Evolutionary conservation across 2,329 filamentous ascomycete genomes (phyloP), one percentile per base, ranked within the genome.

Genomic region (Microascus cirrosus): DNA sequence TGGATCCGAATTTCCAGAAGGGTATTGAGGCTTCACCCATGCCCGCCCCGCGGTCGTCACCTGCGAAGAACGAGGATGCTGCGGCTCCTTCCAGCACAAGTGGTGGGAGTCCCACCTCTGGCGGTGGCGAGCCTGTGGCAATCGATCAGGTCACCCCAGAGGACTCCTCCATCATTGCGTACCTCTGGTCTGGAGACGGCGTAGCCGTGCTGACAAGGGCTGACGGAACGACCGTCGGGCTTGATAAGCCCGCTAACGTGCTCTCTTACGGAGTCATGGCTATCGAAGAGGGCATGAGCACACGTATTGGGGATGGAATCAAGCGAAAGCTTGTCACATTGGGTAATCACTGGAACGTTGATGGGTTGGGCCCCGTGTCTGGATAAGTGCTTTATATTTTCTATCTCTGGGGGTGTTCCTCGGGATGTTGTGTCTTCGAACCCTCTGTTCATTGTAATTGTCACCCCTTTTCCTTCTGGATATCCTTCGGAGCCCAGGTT

Each of bases 231-330:
- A 65, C 66, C 1, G 60, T 73, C 34, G 65, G 64, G 20, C 63
- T 77, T 20, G 70, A 75, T 25, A 69, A 70, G 24, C 71, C 75
- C 0, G 61, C 59, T 0, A 69, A 72, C 2, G 67, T 78, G 1
- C 64, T 79, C 20, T 62, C 65, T 5, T 74, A 77, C 62, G 74
- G 71, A 0, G 63, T 75, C 36, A 68, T 67, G 59, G 65, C 69
- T 18, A 67, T 79, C 10, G 69, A 72, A 6, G 68, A 70, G 3
- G 73, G 74, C 5, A 58, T 69, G n/a, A 74, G 71, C 61, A 71
- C 71, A 1, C 70, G 75, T 3, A 66, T 79, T 12, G 68, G 71
- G 20, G 75, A 77, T 50, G 76, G 76, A 15, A 74, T 79, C 55
- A 70, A 67, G 57, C 69, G 75, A 36, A 78, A 78, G 66, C 67